Conservation (phyloP, 2,329 filamentous ascomycete species). For the Aureobasidium leucospermi region DNA sequence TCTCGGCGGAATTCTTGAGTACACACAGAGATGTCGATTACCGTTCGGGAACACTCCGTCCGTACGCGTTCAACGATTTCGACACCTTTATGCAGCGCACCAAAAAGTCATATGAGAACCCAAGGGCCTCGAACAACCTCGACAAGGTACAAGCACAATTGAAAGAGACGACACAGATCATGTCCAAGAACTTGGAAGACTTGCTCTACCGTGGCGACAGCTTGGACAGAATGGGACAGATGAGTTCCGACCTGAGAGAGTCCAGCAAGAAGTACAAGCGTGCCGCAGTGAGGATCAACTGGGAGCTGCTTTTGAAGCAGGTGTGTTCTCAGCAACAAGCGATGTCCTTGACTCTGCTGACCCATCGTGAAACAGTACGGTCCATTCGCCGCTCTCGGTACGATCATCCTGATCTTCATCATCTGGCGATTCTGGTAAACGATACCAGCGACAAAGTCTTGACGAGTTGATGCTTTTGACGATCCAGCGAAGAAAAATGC, state of each 20-base stretch:
- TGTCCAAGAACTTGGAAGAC: slow-evolving; percentile 99
- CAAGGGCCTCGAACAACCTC: slow-evolving; percentile 82
- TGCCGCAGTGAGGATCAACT: slow-evolving; percentile 93
- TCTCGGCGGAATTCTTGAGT: slow-evolving; percentile 82
- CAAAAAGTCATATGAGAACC: slow-evolving; percentile 89
- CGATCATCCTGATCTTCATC: slow-evolving; percentile 79
- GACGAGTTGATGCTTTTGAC: slow-evolving; percentile 9
- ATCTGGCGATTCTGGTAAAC: slow-evolving; percentile 84
- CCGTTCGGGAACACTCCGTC: slow-evolving; percentile 65
- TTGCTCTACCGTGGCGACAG: slow-evolving; percentile 90
- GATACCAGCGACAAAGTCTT: neutral
- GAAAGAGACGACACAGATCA: slow-evolving; percentile 95
- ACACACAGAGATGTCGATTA: slow-evolving; percentile 72
- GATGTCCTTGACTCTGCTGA: neutral
- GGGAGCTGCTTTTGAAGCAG: slow-evolving; percentile 92
- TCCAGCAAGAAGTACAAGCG: slow-evolving; percentile 91
- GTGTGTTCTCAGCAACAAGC: slow-evolving; percentile 30
- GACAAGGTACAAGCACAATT: slow-evolving; percentile 95
- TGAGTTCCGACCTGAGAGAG: slow-evolving; percentile 77
- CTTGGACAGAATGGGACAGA: slow-evolving; percentile 93
- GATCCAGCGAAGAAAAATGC: slow-evolving; percentile 3
- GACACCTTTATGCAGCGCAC: slow-evolving; percentile 94
- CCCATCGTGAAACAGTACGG: slow-evolving; percentile 58
- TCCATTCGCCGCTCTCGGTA: slow-evolving; percentile 71
- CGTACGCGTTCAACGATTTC: slow-evolving; percentile 96